Conservation (phyloP, 2,329 filamentous ascomycete genomes). For the Stemphylium beticola region DNA sequence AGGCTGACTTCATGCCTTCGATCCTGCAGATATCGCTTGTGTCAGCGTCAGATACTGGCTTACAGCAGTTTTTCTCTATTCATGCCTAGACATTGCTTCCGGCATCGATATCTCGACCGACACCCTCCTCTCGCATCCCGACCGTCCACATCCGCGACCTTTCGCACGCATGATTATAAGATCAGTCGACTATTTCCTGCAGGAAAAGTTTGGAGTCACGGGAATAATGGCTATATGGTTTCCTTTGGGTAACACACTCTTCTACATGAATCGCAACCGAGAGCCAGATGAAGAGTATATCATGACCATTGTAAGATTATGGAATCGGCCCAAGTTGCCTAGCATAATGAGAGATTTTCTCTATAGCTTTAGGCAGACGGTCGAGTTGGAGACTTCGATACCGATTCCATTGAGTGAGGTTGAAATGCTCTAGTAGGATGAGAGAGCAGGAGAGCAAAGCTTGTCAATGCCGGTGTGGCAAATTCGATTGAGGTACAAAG, state of each 20-base stretch:
- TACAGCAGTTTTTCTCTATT: conserved; percentile 29
- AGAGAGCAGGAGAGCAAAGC: neutral
- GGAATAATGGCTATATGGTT: conserved; percentile 29
- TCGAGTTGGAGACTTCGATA: conserved; percentile 5
- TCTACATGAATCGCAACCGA: conserved; percentile 23
- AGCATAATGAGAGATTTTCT: conserved; percentile 30
- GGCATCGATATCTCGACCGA: conserved; percentile 16
- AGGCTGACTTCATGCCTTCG: no score
- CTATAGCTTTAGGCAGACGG: conserved; percentile 22
- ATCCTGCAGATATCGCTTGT: conserved; percentile 14
- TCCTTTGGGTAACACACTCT: conserved; percentile 28
- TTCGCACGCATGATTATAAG: conserved; percentile 35
- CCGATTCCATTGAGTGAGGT: neutral
- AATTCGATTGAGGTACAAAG: neutral
- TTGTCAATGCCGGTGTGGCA: neutral
- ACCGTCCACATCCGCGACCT: conserved; percentile 26
- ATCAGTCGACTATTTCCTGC: conserved; percentile 32
- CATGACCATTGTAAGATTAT: conserved; percentile 14
- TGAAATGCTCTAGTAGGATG: neutral
- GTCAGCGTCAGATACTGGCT: conserved; percentile 36
- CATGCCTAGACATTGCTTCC: conserved; percentile 21
- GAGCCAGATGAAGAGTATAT: conserved; percentile 22
- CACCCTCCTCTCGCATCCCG: conserved; percentile 8
- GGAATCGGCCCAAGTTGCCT: conserved; percentile 26
- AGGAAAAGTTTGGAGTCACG: conserved; percentile 25